A percentile compares a stretch with the other conserved stretches of the same genome.
These are phyloP conservation scores for Alternaria triticina DNA, from an alignment of 2,329 filamentous ascomycete genomes.

Conservation along the genomic window DNA sequence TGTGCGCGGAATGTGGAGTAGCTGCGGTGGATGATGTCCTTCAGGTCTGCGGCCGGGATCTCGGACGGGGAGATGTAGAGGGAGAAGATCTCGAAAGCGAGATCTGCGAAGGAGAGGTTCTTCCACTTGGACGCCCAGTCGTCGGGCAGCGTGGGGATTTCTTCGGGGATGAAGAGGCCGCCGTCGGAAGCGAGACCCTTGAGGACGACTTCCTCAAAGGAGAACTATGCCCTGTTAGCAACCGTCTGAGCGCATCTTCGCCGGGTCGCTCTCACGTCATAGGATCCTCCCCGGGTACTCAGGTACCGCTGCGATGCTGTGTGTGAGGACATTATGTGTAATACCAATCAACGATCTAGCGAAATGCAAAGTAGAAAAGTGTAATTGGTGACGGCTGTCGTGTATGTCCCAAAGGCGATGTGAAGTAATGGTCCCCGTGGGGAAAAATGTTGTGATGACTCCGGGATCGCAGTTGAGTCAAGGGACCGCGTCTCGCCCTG, in stretches of 20 bases:
- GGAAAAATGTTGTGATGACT: conserved; percentile 33
- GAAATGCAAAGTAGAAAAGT: conserved; percentile 5
- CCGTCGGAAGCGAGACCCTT: conserved; percentile 88
- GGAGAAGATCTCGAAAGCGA: conserved; percentile 84
- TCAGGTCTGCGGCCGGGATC: conserved; percentile 80
- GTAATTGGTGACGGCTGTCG: conserved; percentile 6
- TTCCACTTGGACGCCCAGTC: conserved; percentile 76
- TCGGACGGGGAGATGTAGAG: conserved; percentile 86
- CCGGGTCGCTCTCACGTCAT: conserved; percentile 57
- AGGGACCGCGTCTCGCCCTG: conserved; percentile 16
- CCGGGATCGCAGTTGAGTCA: conserved; percentile 39
- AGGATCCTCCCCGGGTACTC: conserved; percentile 67
- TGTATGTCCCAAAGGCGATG: conserved; percentile 2
- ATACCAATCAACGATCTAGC: conserved; percentile 7
- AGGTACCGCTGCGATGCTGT: conserved; percentile 66
- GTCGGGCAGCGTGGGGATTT: conserved; percentile 69
- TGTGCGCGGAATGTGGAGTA: conserved; percentile 87
- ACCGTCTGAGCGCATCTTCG: neutral
- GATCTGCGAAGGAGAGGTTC: conserved; percentile 77
- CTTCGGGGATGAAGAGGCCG: conserved; percentile 87
- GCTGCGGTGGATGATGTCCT: conserved; percentile 79
- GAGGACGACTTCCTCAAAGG: conserved; percentile 88
- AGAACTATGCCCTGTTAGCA: conserved; percentile 64
- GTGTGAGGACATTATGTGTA: conserved; percentile 50
- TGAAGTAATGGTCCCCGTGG: conserved; percentile 25